Conservation (phyloP, 2,329 filamentous ascomycete species). For the Calonectria henricotiae region DNA sequence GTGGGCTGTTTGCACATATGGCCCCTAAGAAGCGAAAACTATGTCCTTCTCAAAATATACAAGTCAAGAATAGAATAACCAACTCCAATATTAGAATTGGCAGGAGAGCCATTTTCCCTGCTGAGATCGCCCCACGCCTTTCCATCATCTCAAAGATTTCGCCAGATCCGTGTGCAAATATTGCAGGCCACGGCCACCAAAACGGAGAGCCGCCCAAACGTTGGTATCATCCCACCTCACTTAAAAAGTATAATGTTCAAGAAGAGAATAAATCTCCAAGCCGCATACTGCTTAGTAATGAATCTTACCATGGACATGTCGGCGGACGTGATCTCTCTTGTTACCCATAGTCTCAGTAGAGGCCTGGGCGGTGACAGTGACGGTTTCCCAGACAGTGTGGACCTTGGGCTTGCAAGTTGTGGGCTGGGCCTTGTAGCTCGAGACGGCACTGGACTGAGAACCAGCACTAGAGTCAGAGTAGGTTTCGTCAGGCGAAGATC, state of each 20-base stretch:
- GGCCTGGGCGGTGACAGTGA: constrained; percentile 61
- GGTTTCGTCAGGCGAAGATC: constrained; percentile 21
- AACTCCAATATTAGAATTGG: constrained; percentile 34
- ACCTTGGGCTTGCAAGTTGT: constrained; percentile 52
- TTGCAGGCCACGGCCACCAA: background rate
- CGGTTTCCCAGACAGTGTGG: constrained; percentile 64
- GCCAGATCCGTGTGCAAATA: constrained; percentile 29
- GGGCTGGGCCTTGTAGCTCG: constrained; percentile 42
- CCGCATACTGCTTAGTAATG: constrained; percentile 47
- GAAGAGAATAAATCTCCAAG: constrained; percentile 34
- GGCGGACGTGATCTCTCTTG: constrained; percentile 53
- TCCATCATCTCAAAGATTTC: constrained; percentile 29
- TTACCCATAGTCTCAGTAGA: constrained; percentile 42
- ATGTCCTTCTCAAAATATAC: constrained; percentile 54
- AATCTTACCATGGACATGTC: constrained; percentile 60
- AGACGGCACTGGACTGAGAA: constrained; percentile 41
- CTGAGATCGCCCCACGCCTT: constrained; percentile 21
- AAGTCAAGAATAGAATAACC: constrained; percentile 52
- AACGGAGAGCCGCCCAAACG: constrained; percentile 7
- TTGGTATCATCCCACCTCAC: background rate
- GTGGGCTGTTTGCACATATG: constrained; percentile 34
- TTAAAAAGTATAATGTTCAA: constrained; percentile 33
- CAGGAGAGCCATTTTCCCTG: constrained; percentile 21
- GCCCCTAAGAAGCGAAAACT: constrained; percentile 44
- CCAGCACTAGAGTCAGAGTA: constrained; percentile 46